Evolutionary conservation across 768 basidiomycete species (phyloP), one percentile per base, ranked within the genome.

Genomic region (Pulveroboletus ravenelii): DNA sequence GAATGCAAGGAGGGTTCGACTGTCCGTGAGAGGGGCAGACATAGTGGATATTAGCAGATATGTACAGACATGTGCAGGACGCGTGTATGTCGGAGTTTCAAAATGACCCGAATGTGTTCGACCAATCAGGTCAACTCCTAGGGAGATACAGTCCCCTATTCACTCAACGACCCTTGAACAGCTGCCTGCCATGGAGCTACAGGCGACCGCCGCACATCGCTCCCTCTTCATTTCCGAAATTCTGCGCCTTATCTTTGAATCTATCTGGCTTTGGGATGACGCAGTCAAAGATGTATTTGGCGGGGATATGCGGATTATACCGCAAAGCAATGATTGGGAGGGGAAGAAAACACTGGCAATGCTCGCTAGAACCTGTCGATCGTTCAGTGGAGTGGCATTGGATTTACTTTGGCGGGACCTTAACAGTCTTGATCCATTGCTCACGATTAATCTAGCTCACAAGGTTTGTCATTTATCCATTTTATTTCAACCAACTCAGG

Each of bases 1-100:
- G 66, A 80, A 79, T 3, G 76, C 75, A 25, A 80, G 67, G n/a
- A 71, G 59, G 0, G 65, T 69, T 46, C 55, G 56, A 35, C 12
- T 31, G 42, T 67, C 67, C 31, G 65, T 65, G 52, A 69, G 67
- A n/a, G 41, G 5, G 48, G 49, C 45, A 18, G 62, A 63, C 63
- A 64, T 64, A 25, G 32, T n/a, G 12, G 27, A 23, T 10, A 13
- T 39, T 32, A 1, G 18, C 29, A 8, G 30, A 10, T 9, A 18
- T 34, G 32, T 14, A 14, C 5, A 10, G 43, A 29, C 6, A 41
- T 23, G 37, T 18, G 5, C 12, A 15, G 13, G 42, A 58, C 56
- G 59, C 53, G 60, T 62, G 48, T 55, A 48, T 1, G 45, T 57
- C 62, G 62, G 62, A 61, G 62, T 60, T 58, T 55, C 6, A 62